Conservation (phyloP, 116 monocot genomes). For the Trichopus zeylanicus region DNA sequence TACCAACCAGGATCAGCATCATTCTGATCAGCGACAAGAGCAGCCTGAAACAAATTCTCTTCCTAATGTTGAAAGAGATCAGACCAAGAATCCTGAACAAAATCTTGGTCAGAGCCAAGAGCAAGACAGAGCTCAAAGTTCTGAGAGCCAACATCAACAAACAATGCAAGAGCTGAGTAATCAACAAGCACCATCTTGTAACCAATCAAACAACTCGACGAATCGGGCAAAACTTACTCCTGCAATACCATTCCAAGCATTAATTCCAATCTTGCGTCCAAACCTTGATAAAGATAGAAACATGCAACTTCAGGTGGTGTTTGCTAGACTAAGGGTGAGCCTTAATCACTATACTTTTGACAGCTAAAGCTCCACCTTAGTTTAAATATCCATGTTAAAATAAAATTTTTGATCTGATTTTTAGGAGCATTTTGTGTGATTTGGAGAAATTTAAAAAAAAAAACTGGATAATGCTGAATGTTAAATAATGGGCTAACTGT, state of each 20-base stretch:
- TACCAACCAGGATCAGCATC: conserved; percentile 13
- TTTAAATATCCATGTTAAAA: not conserved
- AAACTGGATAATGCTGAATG: not conserved
- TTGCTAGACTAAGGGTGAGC: conserved; percentile 67
- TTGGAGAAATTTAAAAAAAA: not conserved
- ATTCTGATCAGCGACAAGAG: conserved; percentile 12
- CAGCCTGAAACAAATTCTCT: conserved; percentile 7
- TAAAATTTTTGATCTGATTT: not conserved
- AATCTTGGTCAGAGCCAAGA: conserved; percentile 9
- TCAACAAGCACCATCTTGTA: conserved; percentile 26
- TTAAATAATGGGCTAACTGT: too few relatives aligned
- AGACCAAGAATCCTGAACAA: conserved; percentile 21
- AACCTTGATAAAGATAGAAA: conserved; percentile 86
- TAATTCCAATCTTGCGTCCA: conserved; percentile 84
- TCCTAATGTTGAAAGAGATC: conserved; percentile 24
- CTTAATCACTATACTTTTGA: not conserved
- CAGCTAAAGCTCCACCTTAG: not conserved
- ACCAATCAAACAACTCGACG: conserved; percentile 22
- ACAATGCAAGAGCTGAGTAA: conserved; percentile 20
- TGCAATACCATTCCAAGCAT: conserved; percentile 69
- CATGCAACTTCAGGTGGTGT: conserved; percentile 80
- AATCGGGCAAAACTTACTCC: conserved; percentile 28
- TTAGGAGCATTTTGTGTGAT: not conserved
- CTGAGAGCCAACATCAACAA: conserved; percentile 27
- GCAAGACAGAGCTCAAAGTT: conserved; percentile 24